phyloP scores from a whole-genome alignment of 176 grass and related monocot genomes.

The Zea luxurians region DNA sequence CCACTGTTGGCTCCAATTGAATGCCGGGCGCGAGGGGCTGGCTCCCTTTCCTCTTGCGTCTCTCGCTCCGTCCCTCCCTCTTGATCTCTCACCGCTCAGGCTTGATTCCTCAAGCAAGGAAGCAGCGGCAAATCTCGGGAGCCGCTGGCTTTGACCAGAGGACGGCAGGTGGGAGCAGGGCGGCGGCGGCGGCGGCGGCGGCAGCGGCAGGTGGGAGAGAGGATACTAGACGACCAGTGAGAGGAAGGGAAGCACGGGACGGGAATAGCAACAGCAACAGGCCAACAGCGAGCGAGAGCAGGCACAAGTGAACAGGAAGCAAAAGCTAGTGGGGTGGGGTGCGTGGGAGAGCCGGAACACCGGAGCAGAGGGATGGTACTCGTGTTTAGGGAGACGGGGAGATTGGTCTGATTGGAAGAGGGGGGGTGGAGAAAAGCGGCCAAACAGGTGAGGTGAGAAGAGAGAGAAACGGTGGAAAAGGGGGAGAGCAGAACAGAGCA shows the following conservation, averaged over 20 bases:
- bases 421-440: slow-evolving; percentile 23
- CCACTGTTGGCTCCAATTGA: slow-evolving; percentile 14
- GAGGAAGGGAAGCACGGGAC: not conserved
- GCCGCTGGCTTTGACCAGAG: not conserved
- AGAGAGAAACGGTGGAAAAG: slow-evolving; percentile 40
- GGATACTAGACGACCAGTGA: not conserved
- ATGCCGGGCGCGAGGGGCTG: not conserved
- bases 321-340: not conserved
- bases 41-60: not conserved
- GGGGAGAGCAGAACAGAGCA: not conserved
- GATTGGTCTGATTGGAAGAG: slow-evolving; percentile 40
- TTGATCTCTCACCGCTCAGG: not conserved
- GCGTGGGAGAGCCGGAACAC: not conserved
- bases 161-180: not conserved
- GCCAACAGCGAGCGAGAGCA: not conserved
- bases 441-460: slow-evolving; percentile 14
- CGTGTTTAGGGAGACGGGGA: not conserved
- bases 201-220: not conserved
- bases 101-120: slow-evolving; percentile 10
- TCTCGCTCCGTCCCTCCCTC: not conserved
- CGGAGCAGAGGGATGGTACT: not conserved
- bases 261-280: not conserved
- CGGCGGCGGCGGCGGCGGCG: not conserved
- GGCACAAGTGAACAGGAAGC: slow-evolving; percentile 22
- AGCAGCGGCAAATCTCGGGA: not conserved